Percentiles rank a stretch among this genome's conserved stretches.
Conservation (phyloP, 164 flowering plant genomes). For the Saururus chinensis region DNA sequence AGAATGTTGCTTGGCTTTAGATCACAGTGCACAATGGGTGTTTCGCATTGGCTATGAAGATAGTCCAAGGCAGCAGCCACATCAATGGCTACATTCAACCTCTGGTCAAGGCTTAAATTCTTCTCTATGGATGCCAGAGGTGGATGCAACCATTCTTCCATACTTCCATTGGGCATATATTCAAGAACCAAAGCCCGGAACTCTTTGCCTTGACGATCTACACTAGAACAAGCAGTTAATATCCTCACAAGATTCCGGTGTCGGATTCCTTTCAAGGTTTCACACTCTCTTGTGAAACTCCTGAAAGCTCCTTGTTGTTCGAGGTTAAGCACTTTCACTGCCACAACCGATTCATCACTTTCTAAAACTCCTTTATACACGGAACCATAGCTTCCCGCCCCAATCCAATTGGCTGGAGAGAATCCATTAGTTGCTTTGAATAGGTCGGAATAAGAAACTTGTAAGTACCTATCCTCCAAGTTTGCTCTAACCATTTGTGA, state of each 20-base stretch:
- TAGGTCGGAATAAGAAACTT: constrained; percentile 11
- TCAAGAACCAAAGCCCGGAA: constrained; percentile 16
- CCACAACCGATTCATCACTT: background rate
- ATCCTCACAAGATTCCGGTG: constrained; percentile 14
- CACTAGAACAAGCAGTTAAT: constrained; percentile 10
- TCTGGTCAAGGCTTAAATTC: constrained; percentile 13
- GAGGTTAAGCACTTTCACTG: constrained; percentile 17
- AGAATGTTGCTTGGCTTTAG: constrained; percentile 20
- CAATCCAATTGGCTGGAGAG: constrained; percentile 8
- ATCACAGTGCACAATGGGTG: constrained; percentile 12
- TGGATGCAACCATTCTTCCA: constrained; percentile 17
- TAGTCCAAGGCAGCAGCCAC: constrained; percentile 28
- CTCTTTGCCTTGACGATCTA: constrained; percentile 10
- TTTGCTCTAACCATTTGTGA: background rate
- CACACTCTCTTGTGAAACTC: constrained; percentile 18
- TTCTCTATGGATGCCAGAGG: background rate
- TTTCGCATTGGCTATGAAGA: constrained; percentile 19
- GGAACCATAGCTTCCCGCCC: constrained; percentile 12
- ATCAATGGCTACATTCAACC: constrained; percentile 25
- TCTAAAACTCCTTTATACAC: constrained; percentile 11
- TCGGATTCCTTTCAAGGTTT: constrained; percentile 3
- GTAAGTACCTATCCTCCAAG: background rate
- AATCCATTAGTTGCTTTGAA: constrained; percentile 12
- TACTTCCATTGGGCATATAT: constrained; percentile 16
- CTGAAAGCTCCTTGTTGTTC: constrained; percentile 11